These are phyloP conservation scores for Volvariella volvacea DNA, from an alignment of 1,284 basidiomycete species.

Conservation along the genomic window DNA sequence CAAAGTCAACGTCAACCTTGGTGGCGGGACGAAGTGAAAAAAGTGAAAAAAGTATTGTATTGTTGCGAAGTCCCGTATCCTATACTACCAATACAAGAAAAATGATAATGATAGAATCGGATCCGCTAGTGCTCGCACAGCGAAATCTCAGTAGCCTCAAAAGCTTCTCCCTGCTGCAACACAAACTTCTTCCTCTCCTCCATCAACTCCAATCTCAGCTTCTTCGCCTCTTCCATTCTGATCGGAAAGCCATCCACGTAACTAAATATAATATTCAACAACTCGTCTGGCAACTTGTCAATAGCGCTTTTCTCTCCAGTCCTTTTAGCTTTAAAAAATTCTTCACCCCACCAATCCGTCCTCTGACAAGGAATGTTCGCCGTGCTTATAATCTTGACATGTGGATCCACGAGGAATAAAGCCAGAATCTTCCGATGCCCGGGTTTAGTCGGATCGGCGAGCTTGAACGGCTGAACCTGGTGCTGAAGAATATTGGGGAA, in stretches of 20 bases:
- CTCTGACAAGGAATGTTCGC: constrained; percentile 39
- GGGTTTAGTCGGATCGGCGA: constrained; percentile 32
- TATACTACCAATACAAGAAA: no score
- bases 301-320: not conserved
- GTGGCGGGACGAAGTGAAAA: no score
- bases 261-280: constrained; percentile 5
- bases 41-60: no score
- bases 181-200: constrained; percentile 9
- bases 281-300: constrained; percentile 5
- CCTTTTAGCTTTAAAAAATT: no score
- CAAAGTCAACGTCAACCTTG: no score
- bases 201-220: constrained; percentile 10
- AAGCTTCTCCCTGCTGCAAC: not conserved
- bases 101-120: no score
- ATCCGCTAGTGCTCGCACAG: constrained; percentile 13
- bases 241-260: constrained; percentile 10
- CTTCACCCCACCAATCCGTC: constrained; percentile 25
- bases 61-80: no score
- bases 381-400: constrained; percentile 29
- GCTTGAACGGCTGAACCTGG: constrained; percentile 31
- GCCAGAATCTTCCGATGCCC: constrained; percentile 44
- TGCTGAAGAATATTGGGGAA: constrained; percentile 37
- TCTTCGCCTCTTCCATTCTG: constrained; percentile 9
- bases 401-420: constrained; percentile 44
- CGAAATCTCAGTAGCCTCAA: constrained; percentile 3